Percentiles rank a stretch among this genome's conserved stretches.
phyloP scores from a whole-genome alignment of 2,329 filamentous ascomycete species.

The Pseudofabraea citricarpa region DNA sequence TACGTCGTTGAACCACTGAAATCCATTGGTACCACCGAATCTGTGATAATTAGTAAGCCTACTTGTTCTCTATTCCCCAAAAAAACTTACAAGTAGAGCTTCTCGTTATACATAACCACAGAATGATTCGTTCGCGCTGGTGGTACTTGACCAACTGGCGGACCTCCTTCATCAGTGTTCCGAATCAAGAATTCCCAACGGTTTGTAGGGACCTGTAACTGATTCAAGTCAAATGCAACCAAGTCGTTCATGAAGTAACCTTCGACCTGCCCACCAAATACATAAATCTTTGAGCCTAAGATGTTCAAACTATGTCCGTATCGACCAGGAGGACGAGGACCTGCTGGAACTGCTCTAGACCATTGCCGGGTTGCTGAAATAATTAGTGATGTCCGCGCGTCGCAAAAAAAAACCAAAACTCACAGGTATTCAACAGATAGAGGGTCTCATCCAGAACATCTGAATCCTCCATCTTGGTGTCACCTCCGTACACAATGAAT shows the following conservation, averaged over 20 bases:
- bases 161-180: conserved; percentile 60
- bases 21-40: conserved; percentile 96
- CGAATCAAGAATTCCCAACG: conserved; percentile 90
- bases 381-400: no score
- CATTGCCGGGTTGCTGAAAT: conserved; percentile 86
- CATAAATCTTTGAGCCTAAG: conserved; percentile 91
- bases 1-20: conserved; percentile 98
- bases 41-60: conserved; percentile 36
- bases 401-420: no score
- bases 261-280: conserved; percentile 96
- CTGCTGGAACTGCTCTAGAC: conserved; percentile 88
- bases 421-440: conserved; percentile 96
- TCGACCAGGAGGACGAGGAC: conserved; percentile 78
- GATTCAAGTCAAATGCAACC: conserved; percentile 91
- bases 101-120: conserved; percentile 86
- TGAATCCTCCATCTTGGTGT: conserved; percentile 92
- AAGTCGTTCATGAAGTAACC: conserved; percentile 98
- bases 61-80: no score
- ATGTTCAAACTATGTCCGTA: conserved; percentile 98
- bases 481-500: conserved; percentile 97
- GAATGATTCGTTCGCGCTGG: conserved; percentile 93
- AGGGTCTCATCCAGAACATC: conserved; percentile 92
- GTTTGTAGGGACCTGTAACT: conserved; percentile 84
- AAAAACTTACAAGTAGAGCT: conserved; percentile 76
- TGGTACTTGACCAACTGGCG: conserved; percentile 63